Base-by-base conservation (phyloP, 1,284 basidiomycete species). In the Ceratobasidium sp. region DNA sequence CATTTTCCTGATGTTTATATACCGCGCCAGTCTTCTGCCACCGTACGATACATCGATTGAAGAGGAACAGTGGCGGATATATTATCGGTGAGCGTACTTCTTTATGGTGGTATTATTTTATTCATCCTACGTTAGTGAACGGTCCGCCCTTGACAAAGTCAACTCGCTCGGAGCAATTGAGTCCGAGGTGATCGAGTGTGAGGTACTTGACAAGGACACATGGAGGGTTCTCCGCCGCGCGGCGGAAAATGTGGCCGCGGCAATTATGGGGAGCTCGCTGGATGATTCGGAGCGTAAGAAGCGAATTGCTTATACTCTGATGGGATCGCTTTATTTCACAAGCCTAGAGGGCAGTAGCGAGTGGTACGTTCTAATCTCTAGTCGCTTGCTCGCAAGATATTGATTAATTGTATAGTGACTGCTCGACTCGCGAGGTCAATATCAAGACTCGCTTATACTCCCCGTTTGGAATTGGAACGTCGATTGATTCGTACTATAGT, bases 291-390 rank as follows among this genome's bases (percentile, higher is more conserved):
- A 70, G 18, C 67, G 41, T 8, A 58, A 58, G 28, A 59, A 59
- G 32, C 54, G 35, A 6, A 70, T 70, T 18, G 54, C 38, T 7
- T 54, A 28, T 11, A 70, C 67, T 9, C 16, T 70, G 16, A 26
- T 70, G 30, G 67, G 67, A 4, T 70, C 67, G n/a, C 55, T 70
- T 7, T 70, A 70, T n/a, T 59, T 70, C 26, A 70, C 50, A 14
- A 28, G 26, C 6, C 18, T 69, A 26, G 38, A 43, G 28, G 67
- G 67, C 11, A 47, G 26, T 6, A 43, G 58, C 46, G 55, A 70
- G 28, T 23, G 23, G 61, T 63, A 28, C 26, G 41, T 28, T 43
- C 26, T 35, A 16, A n/a, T 6, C n/a, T 32, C 21, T 26, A 43
- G 18, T n/a, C 16, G 38, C 38, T 14, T 28, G 2, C 13, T 46